These are phyloP conservation scores for Sphagnum contortum DNA, from an alignment of 225 moss, liverwort and hornwort genomes.

Conservation along the genomic window DNA sequence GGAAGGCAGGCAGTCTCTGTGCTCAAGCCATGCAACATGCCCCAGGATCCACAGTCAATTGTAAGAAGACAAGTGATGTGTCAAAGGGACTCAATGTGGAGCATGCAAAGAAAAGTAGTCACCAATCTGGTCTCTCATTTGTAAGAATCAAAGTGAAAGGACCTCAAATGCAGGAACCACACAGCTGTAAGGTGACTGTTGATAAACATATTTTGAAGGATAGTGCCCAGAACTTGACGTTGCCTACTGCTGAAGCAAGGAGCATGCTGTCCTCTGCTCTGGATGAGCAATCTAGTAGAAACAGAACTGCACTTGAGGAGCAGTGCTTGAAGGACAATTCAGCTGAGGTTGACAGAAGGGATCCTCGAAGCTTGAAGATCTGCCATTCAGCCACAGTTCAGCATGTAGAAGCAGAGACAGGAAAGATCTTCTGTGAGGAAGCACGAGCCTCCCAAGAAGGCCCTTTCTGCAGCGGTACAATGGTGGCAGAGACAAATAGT, in stretches of 20 bases:
- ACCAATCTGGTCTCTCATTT: neutral
- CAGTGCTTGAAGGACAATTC: neutral
- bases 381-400: neutral
- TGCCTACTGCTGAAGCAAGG: neutral
- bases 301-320: neutral
- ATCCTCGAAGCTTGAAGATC: neutral
- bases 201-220: neutral
- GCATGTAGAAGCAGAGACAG: neutral
- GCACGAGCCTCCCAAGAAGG: neutral
- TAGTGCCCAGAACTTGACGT: neutral
- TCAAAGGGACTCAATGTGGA: neutral
- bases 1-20: neutral
- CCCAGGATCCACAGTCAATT: neutral
- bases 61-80: neutral
- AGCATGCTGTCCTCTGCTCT: neutral
- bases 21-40: neutral
- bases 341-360: neutral
- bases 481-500: neutral
- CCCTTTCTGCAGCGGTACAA: neutral
- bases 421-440: no score
- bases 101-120: neutral
- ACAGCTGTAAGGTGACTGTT: neutral
- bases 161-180: neutral
- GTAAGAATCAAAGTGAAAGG: constrained; percentile 1
- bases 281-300: neutral